phyloP scores from a whole-genome alignment of 2,329 filamentous ascomycete species.

The Calycina marina region DNA sequence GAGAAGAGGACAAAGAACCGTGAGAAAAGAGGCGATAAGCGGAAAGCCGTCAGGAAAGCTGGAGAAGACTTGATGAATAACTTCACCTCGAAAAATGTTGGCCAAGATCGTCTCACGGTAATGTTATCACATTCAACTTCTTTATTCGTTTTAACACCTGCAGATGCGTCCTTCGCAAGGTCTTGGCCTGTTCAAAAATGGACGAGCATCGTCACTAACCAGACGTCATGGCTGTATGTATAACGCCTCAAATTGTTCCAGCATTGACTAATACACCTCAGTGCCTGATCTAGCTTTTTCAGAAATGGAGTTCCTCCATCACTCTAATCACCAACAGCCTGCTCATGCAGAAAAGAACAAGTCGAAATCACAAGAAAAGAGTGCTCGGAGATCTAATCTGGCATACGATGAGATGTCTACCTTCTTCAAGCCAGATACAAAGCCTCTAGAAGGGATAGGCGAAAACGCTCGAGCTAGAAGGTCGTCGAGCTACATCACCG shows the following conservation, averaged over 20 bases:
- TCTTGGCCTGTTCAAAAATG: slow-evolving; percentile 32
- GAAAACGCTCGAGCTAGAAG: slow-evolving; percentile 1
- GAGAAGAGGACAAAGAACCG: slow-evolving; percentile 9
- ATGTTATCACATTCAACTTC: slow-evolving; percentile 8
- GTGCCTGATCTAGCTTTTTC: slow-evolving; percentile 39
- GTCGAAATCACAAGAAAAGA: slow-evolving; percentile 15
- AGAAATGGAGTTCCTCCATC: slow-evolving; percentile 31
- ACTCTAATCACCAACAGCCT: slow-evolving; percentile 11
- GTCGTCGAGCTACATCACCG: slow-evolving; percentile 1
- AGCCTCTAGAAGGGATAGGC: slow-evolving; percentile 7
- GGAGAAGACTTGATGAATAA: slow-evolving; percentile 35
- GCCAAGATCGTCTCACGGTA: slow-evolving; percentile 38
- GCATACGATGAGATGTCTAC: slow-evolving; percentile 17
- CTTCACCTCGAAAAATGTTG: slow-evolving; percentile 40
- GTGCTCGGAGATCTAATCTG: slow-evolving; percentile 10
- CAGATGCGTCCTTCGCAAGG: slow-evolving; percentile 26
- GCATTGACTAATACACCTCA: slow-evolving; percentile 15
- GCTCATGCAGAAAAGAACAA: slow-evolving; percentile 18
- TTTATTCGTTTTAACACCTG: slow-evolving; percentile 5
- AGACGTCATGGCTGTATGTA: slow-evolving; percentile 26
- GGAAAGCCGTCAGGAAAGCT: slow-evolving; percentile 13
- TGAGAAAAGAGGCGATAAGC: slow-evolving; percentile 9
- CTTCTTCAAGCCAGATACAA: slow-evolving; percentile 16
- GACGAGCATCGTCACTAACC: slow-evolving; percentile 23
- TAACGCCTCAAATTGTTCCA: neutral